These are phyloP conservation scores for Clonostachys rosea DNA, from an alignment of 2,329 filamentous ascomycete genomes.

Conservation along the genomic window DNA sequence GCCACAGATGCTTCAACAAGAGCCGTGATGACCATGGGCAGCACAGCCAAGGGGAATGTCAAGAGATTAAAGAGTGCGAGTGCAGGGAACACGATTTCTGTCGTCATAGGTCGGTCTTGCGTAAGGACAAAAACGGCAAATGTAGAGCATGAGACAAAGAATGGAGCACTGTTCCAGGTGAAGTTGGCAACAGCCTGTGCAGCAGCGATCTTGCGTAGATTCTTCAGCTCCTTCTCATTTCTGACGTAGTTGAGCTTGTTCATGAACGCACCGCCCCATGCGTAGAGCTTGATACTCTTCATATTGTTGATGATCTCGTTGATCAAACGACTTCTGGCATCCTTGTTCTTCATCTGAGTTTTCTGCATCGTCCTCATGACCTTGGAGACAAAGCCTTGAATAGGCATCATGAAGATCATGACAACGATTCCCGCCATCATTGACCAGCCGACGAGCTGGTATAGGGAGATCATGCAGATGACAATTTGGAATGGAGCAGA, in stretches of 20 bases:
- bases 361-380: constrained; percentile 95
- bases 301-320: constrained; percentile 99
- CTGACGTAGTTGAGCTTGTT: constrained; percentile 93
- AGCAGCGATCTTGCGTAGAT: constrained; percentile 90
- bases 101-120: constrained; percentile 74
- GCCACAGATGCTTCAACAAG: constrained; percentile 96
- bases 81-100: constrained; percentile 93
- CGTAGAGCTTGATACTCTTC: constrained; percentile 99
- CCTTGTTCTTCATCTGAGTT: constrained; percentile 98
- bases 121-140: constrained; percentile 93
- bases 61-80: constrained; percentile 90
- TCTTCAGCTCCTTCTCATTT: constrained; percentile 94
- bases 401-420: constrained; percentile 96
- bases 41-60: constrained; percentile 87
- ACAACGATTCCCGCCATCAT: constrained; percentile 94
- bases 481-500: constrained; percentile 95
- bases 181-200: constrained; percentile 94
- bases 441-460: constrained; percentile 88
- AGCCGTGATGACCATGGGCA: constrained; percentile 97
- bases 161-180: constrained; percentile 96
- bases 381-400: constrained; percentile 87
- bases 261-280: constrained; percentile 96
- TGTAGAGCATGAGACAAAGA: constrained; percentile 94
- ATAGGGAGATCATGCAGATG: constrained; percentile 92
- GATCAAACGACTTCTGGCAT: constrained; percentile 86